phyloP scores from a whole-genome alignment of 2,329 filamentous ascomycete genomes.

The Huntiella moniliformis region DNA sequence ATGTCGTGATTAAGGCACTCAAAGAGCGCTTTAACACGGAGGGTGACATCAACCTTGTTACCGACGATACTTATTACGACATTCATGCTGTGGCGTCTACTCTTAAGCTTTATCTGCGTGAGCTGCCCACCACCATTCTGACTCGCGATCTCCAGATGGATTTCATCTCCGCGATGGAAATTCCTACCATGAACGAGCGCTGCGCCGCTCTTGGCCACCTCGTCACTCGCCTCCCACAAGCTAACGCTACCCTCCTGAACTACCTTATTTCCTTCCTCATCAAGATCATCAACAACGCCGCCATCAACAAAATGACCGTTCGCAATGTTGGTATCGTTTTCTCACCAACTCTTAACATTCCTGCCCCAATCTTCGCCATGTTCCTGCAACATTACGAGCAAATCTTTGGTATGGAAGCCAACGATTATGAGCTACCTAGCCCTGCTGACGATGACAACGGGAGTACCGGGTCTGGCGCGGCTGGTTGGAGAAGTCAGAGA shows the following conservation, averaged over 20 bases:
- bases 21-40: conserved; percentile 87
- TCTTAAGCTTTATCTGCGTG: conserved; percentile 82
- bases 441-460: conserved; percentile 20
- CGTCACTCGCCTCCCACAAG: conserved; percentile 58
- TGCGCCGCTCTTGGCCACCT: conserved; percentile 57
- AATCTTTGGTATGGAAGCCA: conserved; percentile 60
- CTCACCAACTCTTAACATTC: conserved; percentile 90
- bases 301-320: conserved; percentile 94
- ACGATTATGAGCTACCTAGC: conserved; percentile 40
- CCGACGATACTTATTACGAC: conserved; percentile 73
- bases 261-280: conserved; percentile 79
- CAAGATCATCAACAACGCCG: conserved; percentile 75
- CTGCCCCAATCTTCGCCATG: conserved; percentile 80
- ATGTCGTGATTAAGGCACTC: conserved; percentile 76
- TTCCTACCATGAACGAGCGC: conserved; percentile 57
- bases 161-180: conserved; percentile 69
- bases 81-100: conserved; percentile 90
- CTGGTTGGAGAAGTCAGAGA: conserved; percentile 24
- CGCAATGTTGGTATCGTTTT: conserved; percentile 97
- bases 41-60: conserved; percentile 72
- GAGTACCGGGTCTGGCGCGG: background rate
- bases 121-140: conserved; percentile 77
- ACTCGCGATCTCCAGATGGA: conserved; percentile 80
- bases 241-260: conserved; percentile 65
- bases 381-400: conserved; percentile 78